Evolutionary conservation across 352 stramenopile genomes (phyloP).

Genomic region (Phytopythium oedochilum): DNA sequence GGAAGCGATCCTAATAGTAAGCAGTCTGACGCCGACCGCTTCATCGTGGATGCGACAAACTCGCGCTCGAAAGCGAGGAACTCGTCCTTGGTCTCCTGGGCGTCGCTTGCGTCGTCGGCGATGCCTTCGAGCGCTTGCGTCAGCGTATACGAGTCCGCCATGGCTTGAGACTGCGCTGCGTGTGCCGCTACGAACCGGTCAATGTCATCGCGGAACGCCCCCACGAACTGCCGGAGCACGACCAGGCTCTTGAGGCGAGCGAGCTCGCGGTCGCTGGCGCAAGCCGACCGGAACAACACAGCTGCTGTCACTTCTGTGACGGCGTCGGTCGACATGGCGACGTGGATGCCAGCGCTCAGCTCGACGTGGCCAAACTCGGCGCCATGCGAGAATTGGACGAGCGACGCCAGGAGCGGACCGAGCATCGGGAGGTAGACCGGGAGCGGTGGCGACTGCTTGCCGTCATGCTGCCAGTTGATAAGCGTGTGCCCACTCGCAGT

Average conservation of each 20-base stretch:
- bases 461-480: conserved; percentile 40
- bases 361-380: conserved; percentile 32
- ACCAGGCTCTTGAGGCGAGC: conserved; percentile 38
- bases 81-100: conserved; percentile 16
- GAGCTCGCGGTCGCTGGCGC: conserved; percentile 9
- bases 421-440: conserved; percentile 25
- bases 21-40: conserved; percentile 4
- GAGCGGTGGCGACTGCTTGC: not conserved
- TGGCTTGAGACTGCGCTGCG: conserved; percentile 18
- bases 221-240: conserved; percentile 37
- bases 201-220: conserved; percentile 18
- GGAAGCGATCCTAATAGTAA: conserved; percentile 8
- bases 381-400: conserved; percentile 46
- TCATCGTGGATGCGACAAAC: conserved; percentile 32
- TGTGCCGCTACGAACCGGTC: conserved; percentile 23
- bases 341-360: conserved; percentile 26
- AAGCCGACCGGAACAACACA: conserved; percentile 20
- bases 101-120: conserved; percentile 17
- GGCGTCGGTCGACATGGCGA: conserved; percentile 33
- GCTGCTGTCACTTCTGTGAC: conserved; percentile 30
- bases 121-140: conserved; percentile 30
- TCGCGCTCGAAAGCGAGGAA: conserved; percentile 38
- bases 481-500: conserved; percentile 43
- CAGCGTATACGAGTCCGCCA: conserved; percentile 52
- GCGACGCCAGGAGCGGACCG: conserved; percentile 41